Evolutionary conservation across 2,329 filamentous ascomycete genomes (phyloP).

Genomic region (Sclerotinia minor): DNA sequence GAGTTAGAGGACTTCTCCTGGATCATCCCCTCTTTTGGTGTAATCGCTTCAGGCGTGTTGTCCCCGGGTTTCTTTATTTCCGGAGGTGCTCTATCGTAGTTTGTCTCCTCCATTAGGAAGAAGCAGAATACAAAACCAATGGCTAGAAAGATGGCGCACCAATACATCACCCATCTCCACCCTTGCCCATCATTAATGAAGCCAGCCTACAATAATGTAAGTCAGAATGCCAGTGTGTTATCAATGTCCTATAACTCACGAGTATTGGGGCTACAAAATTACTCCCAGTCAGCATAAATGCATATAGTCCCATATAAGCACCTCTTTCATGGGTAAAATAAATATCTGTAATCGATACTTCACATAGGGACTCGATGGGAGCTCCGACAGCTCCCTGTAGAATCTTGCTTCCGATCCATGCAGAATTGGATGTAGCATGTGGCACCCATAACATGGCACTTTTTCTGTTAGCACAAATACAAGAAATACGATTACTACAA

Average conservation of each 20-base stretch:
- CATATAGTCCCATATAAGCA: slow-evolving; percentile 47
- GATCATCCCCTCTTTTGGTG: slow-evolving; percentile 24
- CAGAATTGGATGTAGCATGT: slow-evolving; percentile 41
- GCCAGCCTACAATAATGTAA: slow-evolving; percentile 41
- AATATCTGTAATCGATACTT: slow-evolving; percentile 43
- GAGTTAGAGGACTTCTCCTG: neutral
- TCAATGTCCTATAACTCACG: slow-evolving; percentile 27
- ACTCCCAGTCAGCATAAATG: slow-evolving; percentile 47
- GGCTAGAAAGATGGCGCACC: slow-evolving; percentile 55
- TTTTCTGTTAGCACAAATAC: neutral
- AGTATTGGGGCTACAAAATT: slow-evolving; percentile 51
- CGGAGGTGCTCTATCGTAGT: slow-evolving; percentile 35
- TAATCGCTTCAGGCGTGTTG: slow-evolving; percentile 25
- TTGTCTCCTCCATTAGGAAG: slow-evolving; percentile 62
- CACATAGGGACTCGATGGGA: slow-evolving; percentile 39
- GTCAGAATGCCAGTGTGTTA: neutral
- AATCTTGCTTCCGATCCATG: slow-evolving; percentile 42
- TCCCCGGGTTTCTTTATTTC: slow-evolving; percentile 23
- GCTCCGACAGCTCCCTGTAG: slow-evolving; percentile 37
- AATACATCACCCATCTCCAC: slow-evolving; percentile 54
- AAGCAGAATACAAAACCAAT: slow-evolving; percentile 53
- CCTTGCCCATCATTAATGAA: slow-evolving; percentile 51
- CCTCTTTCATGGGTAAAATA: slow-evolving; percentile 50
- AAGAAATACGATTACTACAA: neutral
- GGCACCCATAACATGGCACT: slow-evolving; percentile 45